Evolutionary conservation across 1,139 yeast species (phyloP).

Genomic region (Kluyveromyces sp.): DNA sequence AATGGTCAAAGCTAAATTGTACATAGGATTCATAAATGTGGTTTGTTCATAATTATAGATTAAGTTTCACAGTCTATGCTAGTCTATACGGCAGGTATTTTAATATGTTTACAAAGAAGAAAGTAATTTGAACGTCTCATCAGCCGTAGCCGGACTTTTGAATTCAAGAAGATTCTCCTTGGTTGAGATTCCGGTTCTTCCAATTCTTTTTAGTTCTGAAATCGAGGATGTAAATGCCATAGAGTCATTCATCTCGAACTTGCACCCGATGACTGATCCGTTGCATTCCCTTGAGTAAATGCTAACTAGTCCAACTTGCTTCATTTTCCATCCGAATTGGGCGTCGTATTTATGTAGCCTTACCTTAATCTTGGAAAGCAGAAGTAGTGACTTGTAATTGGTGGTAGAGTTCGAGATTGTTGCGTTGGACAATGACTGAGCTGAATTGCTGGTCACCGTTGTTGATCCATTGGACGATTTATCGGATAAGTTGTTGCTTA

Average conservation of each 20-base stretch:
- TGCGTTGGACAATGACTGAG: constrained; percentile 8
- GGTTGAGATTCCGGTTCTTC: constrained; percentile 25
- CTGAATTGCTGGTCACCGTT: constrained; percentile 14
- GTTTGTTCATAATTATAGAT: background rate
- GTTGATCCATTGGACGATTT: constrained; percentile 10
- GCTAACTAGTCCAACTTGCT: constrained; percentile 15
- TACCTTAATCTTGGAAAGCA: constrained; percentile 17
- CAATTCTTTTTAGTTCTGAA: constrained; percentile 20
- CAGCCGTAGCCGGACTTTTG: constrained; percentile 19
- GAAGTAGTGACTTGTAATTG: constrained; percentile 11
- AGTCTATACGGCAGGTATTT: constrained; percentile 33
- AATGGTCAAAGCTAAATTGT: background rate
- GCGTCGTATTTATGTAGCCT: constrained; percentile 15
- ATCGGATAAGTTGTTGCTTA: constrained; percentile 10
- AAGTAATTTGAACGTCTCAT: constrained; percentile 18
- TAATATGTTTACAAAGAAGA: constrained; percentile 10
- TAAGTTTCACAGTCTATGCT: background rate
- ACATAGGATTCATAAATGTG: background rate
- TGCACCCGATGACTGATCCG: constrained; percentile 15
- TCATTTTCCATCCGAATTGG: constrained; percentile 16
- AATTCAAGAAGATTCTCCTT: constrained; percentile 25
- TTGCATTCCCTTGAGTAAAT: constrained; percentile 19
- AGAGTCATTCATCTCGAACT: constrained; percentile 14
- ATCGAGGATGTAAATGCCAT: constrained; percentile 13
- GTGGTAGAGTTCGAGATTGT: constrained; percentile 4